Evolutionary conservation across 2,329 filamentous ascomycete species (phyloP).

Genomic region (Raffaelea arxii): DNA sequence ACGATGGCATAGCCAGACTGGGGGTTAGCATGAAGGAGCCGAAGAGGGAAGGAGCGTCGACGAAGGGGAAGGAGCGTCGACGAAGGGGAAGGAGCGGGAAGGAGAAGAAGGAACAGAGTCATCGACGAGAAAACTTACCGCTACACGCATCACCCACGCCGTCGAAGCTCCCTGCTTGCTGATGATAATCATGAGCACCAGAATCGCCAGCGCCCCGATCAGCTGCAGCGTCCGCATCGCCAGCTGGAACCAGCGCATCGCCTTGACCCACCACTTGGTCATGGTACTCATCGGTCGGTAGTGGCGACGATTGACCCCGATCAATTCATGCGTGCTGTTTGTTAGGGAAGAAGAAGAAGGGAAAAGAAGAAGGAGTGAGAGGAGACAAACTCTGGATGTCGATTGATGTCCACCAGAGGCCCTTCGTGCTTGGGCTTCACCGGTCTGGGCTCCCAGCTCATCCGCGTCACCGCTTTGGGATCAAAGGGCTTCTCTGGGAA

Average conservation of each 20-base stretch:
- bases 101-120: not conserved
- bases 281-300: conserved; percentile 58
- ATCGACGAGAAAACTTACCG: conserved; percentile 41
- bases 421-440: conserved; percentile 58
- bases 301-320: conserved; percentile 50
- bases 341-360: not conserved
- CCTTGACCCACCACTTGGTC: conserved; percentile 63
- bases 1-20: conserved; percentile 68
- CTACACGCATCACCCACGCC: conserved; percentile 67
- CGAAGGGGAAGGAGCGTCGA: not conserved
- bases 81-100: not conserved
- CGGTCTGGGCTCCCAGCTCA: conserved; percentile 59
- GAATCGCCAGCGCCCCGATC: conserved; percentile 57
- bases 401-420: conserved; percentile 72
- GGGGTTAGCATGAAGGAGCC: not conserved
- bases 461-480: conserved; percentile 74
- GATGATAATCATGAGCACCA: conserved; percentile 71
- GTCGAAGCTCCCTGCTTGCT: conserved; percentile 53
- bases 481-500: conserved; percentile 59
- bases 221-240: conserved; percentile 57
- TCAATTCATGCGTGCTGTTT: conserved; percentile 49
- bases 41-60: not conserved
- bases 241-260: conserved; percentile 59
- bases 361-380: no score
- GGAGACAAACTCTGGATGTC: conserved; percentile 67